Base-by-base conservation (phyloP, 2,329 filamentous ascomycete genomes). In the Alternaria ventricosa region DNA sequence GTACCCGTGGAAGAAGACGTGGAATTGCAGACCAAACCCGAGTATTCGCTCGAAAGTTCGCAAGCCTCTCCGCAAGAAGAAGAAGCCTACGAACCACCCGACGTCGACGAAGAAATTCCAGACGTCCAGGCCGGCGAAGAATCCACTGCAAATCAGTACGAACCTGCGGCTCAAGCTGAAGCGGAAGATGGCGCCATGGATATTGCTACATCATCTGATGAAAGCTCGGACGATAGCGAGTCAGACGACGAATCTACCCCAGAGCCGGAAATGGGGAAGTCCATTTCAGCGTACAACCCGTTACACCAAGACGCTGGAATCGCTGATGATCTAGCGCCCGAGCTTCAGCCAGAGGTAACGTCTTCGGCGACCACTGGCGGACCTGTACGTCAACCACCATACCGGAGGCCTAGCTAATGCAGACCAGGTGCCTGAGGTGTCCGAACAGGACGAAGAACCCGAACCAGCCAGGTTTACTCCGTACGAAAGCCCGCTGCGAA, bases 401-500 rank as follows among this genome's bases (percentile, higher is more conserved):
- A 15, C 15, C 4, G 2, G 27, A 60, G 49, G 47, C 57, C 57
- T 56, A 25, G 65, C 72, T 76, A 64, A 77, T 65, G 18, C 45
- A 10, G 12, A 55, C 12, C 27, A 77, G 77, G 49, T 56, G 28
- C 56, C 46, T 9, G 30, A 41, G 36, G n/a, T 50, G 18, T 9
- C 58, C 6, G 63, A 69, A 20, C 64, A 64, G 22, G 62, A 68
- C 33, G 54, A 60, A 43, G 63, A 75, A 55, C 49, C 61, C 36
- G 61, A 75, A 36, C 49, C 61, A 27, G 36, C 57, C 33, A 78
- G 69, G 81, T 86, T 81, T 66, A 84, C 84, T 33, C 89, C 93
- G 3, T 99, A 99, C 81, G 86, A 92, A 75, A 97, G 93, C 75
- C 92, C 94, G 30, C 84, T 99, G 64, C 89, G 88, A 70, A 87